A percentile compares a stretch with the other conserved stretches of the same genome.
Evolutionary conservation across 495 filamentous ascomycete species (phyloP).

Genomic region (Thermochaetoides thermophila): DNA sequence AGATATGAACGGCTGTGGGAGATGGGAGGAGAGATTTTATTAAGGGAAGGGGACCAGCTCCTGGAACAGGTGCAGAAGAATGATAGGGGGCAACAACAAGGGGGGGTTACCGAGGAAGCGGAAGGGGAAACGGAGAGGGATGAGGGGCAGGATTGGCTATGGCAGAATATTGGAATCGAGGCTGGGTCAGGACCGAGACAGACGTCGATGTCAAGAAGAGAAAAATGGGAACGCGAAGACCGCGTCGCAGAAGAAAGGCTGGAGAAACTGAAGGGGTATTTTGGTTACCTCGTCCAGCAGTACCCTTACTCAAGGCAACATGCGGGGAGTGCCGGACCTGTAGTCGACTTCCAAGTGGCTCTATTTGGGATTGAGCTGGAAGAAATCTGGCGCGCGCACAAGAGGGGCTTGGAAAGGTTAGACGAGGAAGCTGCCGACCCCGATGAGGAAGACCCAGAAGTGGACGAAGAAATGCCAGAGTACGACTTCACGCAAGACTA

Average conservation of each 20-base stretch:
- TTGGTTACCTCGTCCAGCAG: constrained; percentile 23
- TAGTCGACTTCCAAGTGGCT: constrained; percentile 27
- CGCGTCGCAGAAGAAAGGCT: constrained; percentile 9
- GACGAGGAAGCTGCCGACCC: constrained; percentile 1
- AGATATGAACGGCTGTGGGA: constrained; percentile 24
- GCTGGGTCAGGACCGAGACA: too few relatives aligned
- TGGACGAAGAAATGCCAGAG: too few relatives aligned
- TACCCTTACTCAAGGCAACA: constrained; percentile 22
- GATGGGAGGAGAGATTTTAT: constrained; percentile 28
- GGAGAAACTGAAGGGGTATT: constrained; percentile 16
- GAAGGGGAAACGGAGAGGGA: not conserved
- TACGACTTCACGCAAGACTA: constrained; percentile 3
- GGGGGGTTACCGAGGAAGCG: not conserved
- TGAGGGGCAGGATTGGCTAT: not conserved
- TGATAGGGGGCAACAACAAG: not conserved
- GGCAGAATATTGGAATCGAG: constrained; percentile 9
- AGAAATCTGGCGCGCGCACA: constrained; percentile 17
- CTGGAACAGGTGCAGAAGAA: not conserved
- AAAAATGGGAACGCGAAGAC: not conserved
- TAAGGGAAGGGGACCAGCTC: constrained; percentile 20
- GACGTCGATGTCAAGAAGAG: too few relatives aligned
- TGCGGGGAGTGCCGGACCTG: constrained; percentile 9
- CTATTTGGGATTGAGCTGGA: constrained; percentile 29
- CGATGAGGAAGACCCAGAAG: not conserved
- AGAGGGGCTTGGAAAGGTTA: constrained; percentile 5